Percentiles rank a stretch among this genome's conserved stretches.
phyloP scores from a whole-genome alignment of 2,329 filamentous ascomycete species.

The Neurospora crassa region DNA sequence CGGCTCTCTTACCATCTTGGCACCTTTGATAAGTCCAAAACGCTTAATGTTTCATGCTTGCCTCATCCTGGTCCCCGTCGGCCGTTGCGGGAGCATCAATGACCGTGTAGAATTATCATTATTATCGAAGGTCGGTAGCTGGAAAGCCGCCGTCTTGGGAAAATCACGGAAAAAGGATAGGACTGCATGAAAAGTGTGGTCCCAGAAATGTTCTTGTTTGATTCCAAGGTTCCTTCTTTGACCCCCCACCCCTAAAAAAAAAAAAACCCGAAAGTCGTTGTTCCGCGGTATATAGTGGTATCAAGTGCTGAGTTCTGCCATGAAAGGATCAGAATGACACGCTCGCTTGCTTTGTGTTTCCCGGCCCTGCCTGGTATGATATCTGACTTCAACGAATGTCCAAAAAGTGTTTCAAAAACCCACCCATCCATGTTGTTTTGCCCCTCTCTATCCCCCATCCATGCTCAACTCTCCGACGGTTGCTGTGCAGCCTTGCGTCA shows the following conservation, averaged over 20 bases:
- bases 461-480: conserved; percentile 53
- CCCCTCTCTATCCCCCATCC: conserved; percentile 58
- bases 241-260: neutral
- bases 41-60: neutral
- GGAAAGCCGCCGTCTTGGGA: neutral
- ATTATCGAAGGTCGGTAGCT: too few relatives aligned
- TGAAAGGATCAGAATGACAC: neutral
- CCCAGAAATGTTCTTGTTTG: neutral
- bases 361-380: neutral
- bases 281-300: neutral
- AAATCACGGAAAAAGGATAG: neutral
- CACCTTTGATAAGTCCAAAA: neutral
- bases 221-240: neutral
- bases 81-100: neutral
- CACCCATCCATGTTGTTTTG: neutral
- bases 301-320: neutral
- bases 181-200: neutral
- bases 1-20: neutral
- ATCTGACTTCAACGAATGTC: neutral
- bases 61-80: neutral
- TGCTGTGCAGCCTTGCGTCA: neutral
- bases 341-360: neutral
- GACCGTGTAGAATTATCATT: neutral
- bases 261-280: neutral
- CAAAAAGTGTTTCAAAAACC: neutral